phyloP scores from a whole-genome alignment of 148 eudicot genomes.

The Rhododendron mucronatum region DNA sequence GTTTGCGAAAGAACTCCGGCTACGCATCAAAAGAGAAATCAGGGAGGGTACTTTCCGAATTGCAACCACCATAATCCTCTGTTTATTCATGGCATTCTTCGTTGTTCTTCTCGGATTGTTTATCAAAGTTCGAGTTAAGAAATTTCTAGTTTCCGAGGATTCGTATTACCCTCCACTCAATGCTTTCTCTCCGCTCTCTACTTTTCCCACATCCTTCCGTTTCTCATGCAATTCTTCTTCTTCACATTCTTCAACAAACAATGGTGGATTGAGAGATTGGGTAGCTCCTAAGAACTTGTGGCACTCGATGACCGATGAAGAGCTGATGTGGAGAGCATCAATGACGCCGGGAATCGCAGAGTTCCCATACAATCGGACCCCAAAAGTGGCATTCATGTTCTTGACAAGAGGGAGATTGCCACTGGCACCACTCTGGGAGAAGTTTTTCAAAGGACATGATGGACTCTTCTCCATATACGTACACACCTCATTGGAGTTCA shows the following conservation, averaged over 20 bases:
- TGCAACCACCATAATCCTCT: conserved; percentile 48
- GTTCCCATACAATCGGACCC: conserved; percentile 26
- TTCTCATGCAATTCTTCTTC: conserved; percentile 7
- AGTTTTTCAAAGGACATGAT: conserved; percentile 65
- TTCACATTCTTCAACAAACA: background rate
- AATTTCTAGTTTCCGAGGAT: conserved; percentile 38
- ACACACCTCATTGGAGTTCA: conserved; percentile 53
- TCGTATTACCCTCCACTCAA: conserved; percentile 26
- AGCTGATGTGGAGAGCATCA: conserved; percentile 59
- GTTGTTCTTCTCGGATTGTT: conserved; percentile 47
- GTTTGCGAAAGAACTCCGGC: conserved; percentile 16
- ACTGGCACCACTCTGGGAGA: conserved; percentile 72
- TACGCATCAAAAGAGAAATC: conserved; percentile 22
- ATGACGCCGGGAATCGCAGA: conserved; percentile 32
- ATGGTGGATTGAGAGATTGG: conserved; percentile 4
- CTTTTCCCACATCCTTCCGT: background rate
- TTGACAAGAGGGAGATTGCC: conserved; percentile 56
- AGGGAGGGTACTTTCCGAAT: conserved; percentile 40
- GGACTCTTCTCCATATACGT: conserved; percentile 71
- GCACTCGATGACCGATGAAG: conserved; percentile 63
- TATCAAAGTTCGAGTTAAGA: conserved; percentile 39
- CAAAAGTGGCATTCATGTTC: conserved; percentile 84
- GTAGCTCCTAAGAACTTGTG: conserved; percentile 32
- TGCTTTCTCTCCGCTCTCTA: conserved; percentile 10
- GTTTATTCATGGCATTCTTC: conserved; percentile 39